phyloP scores from a whole-genome alignment of 2,329 filamentous ascomycete genomes.

The Periconia macrospinosa region DNA sequence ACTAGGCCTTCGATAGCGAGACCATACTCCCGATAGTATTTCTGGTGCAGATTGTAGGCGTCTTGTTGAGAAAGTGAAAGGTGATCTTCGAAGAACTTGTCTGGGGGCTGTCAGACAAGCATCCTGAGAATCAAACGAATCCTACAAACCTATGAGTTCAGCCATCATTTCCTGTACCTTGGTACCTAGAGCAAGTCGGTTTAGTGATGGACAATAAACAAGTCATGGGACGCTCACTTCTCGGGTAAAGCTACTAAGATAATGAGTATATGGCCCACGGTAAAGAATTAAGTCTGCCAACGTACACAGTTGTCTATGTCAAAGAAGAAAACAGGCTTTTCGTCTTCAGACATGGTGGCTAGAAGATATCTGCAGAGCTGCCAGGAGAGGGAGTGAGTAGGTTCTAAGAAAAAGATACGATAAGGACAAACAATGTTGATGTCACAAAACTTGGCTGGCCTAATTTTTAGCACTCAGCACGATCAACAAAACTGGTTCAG shows the following conservation, averaged over 20 bases:
- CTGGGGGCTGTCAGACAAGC: constrained; percentile 33
- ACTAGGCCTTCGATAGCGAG: constrained; percentile 96
- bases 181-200: constrained; percentile 55
- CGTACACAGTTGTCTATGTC: constrained; percentile 95
- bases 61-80: constrained; percentile 74
- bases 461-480: no score
- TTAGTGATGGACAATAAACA: constrained; percentile 12
- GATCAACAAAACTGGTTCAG: background rate
- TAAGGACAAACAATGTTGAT: no score
- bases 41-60: constrained; percentile 80
- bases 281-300: constrained; percentile 14
- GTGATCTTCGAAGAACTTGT: constrained; percentile 67
- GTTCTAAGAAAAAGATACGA: no score
- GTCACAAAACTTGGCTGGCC: no score
- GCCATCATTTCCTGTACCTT: constrained; percentile 90
- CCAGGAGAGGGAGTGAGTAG: no score
- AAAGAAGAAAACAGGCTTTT: constrained; percentile 69
- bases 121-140: constrained; percentile 5
- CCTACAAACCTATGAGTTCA: constrained; percentile 66
- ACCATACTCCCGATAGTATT: constrained; percentile 95
- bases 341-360: constrained; percentile 28
- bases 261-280: constrained; percentile 9
- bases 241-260: constrained; percentile 70
- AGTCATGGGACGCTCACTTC: constrained; percentile 60
- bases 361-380: background rate